Evolutionary conservation across 805 yeast genomes (phyloP), one percentile per base, ranked within the genome.

Genomic region (Candida boidinii): DNA sequence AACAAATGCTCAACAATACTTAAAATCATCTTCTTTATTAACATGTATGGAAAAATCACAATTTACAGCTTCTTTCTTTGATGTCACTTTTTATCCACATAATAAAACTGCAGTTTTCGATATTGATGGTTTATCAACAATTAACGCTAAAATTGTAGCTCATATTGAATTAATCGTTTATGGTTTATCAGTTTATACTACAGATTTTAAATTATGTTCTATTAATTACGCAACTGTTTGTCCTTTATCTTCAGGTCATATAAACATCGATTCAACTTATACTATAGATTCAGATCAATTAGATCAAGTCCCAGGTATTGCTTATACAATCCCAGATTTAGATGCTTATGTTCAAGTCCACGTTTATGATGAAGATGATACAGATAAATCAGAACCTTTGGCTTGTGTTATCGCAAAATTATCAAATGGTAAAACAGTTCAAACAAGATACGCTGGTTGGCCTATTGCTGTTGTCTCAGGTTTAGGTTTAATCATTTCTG

Each of bases 321-420:
- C 96, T 2, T 92, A 76, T 58, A 76, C 90, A 1, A 71, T 92
- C 34, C 99, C 99, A 0, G 95, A 92, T 56, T 64, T 92, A 44
- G 99, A 92, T 51, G 99, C 96, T 4, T 72, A 82, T 39, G 96
- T 88, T 19, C 64, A 78, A 41, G 88, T 94, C 26, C 56, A 73
- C 14, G 80, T 81, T 4, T 75, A 76, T 52, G 54, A 72, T 21
- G 49, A 58, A 12, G 58, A 60, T 30, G 76, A 72, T 47, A 62
- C 70, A 5, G 42, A 54, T 11, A 58, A 48, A 4, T 31, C 45
- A 16, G 55, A 59, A 7, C 69, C 79, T 4, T 62, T 88, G 37
- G 98, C 97, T 3, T 92, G 99, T 70, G 94, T 92, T 11, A 85
- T 82, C 52, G 96, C 96, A 0, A 66, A 74, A 11, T 65, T 92